A percentile compares a stretch with the other conserved stretches of the same genome.
Conservation (phyloP, 371 early-diverging fungal species). For the Zychaea mexicana region DNA sequence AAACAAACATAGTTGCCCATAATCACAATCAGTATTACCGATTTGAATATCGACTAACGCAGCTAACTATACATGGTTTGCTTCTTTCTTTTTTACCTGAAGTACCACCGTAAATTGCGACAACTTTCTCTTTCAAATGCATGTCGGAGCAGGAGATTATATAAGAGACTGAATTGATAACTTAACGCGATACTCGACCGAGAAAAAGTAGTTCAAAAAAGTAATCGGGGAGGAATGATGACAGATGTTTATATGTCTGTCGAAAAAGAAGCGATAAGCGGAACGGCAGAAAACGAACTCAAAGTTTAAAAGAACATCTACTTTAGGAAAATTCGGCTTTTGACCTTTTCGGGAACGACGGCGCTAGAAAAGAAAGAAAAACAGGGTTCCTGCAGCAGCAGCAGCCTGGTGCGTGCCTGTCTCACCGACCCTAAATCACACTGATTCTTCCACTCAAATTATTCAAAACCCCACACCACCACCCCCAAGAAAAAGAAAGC, state of each 20-base stretch:
- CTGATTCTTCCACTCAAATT: no score
- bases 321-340: not conserved
- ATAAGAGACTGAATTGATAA: not conserved
- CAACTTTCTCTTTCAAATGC: constrained; percentile 20
- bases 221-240: no score
- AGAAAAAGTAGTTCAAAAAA: not conserved
- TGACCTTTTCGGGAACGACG: not conserved
- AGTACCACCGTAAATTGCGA: constrained; percentile 30
- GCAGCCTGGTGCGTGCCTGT: no score
- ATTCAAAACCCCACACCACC: no score
- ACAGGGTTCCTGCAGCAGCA: no score
- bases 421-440: no score
- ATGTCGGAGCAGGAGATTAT: constrained; percentile 1
- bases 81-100: constrained; percentile 22
- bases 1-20: not conserved
- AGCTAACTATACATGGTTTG: not conserved
- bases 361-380: no score
- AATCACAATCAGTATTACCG: not conserved
- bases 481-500: no score
- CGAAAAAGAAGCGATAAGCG: no score
- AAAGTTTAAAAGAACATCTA: not conserved
- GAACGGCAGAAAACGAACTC: not conserved
- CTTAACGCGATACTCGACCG: not conserved
- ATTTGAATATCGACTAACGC: not conserved
- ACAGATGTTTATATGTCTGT: not conserved